A percentile compares a stretch with the other conserved stretches of the same genome.
phyloP scores from a whole-genome alignment of 139 green algal genomes.

The Astrephomene gubernaculifera region DNA sequence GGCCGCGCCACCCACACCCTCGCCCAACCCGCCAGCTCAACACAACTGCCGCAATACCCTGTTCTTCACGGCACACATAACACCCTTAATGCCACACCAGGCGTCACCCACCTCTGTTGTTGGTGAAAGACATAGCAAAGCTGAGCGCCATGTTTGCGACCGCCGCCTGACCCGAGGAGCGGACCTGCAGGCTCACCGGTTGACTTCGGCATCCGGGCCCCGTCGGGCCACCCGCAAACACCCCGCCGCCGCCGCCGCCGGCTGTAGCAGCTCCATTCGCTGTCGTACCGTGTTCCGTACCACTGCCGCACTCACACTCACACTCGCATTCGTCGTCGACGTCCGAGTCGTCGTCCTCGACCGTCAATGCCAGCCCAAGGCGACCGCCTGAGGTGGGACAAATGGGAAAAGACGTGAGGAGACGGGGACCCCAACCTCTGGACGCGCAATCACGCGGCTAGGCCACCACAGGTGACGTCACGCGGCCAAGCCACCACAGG shows the following conservation, averaged over 20 bases:
- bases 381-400: not conserved
- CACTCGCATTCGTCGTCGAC: not conserved
- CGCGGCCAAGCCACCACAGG: not conserved
- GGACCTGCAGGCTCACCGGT: constrained; percentile 23
- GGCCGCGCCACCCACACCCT: no score
- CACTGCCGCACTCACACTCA: not conserved
- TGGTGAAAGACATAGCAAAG: constrained; percentile 48
- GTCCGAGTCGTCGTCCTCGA: not conserved
- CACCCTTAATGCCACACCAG: not conserved
- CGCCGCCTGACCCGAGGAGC: not conserved
- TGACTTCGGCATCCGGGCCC: not conserved
- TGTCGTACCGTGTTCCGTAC: not conserved
- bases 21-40: no score
- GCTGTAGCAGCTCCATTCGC: not conserved
- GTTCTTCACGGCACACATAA: no score
- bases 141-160: constrained; percentile 23
- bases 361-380: not conserved
- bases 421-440: no score
- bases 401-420: no score
- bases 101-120: not conserved
- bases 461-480: not conserved
- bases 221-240: no score
- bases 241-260: not conserved
- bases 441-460: no score
- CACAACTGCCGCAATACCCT: no score